Conservation (phyloP, 345 rosid species). For the Aethionema arabicum region DNA sequence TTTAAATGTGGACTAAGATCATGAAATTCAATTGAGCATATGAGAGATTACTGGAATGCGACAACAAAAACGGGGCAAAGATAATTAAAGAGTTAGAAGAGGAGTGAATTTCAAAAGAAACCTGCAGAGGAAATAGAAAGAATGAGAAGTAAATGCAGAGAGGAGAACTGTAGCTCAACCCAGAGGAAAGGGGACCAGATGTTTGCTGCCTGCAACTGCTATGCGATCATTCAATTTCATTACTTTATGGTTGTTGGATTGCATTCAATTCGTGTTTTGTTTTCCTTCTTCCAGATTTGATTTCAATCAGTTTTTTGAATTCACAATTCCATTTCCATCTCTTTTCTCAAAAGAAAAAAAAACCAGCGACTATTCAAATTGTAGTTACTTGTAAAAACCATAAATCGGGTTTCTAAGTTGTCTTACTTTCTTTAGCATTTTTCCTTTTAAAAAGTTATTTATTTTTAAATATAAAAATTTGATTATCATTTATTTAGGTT, state of each 20-base stretch:
- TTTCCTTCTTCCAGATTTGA: not conserved
- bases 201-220: slow-evolving; percentile 17
- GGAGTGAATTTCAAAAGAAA: slow-evolving; percentile 24
- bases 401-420: too few species aligned
- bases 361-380: not conserved
- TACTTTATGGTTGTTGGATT: slow-evolving; percentile 53
- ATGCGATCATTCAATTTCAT: slow-evolving; percentile 45
- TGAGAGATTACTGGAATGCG: not conserved
- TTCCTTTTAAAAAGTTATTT: too few species aligned
- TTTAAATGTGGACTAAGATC: slow-evolving; percentile 22
- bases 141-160: slow-evolving; percentile 36
- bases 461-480: too few species aligned
- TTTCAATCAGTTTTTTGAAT: slow-evolving; percentile 12
- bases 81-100: slow-evolving; percentile 9
- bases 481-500: too few species aligned
- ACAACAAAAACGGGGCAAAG: not conserved
- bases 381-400: not conserved
- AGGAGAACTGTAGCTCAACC: slow-evolving; percentile 29
- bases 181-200: slow-evolving; percentile 52
- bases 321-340: not conserved
- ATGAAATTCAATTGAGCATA: slow-evolving; percentile 8
- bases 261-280: slow-evolving; percentile 54
- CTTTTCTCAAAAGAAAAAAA: not conserved
- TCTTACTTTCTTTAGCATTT: too few species aligned
- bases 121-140: slow-evolving; percentile 24